Percentiles rank a stretch among this genome's conserved stretches.
Evolutionary conservation across 306 rosid genomes (phyloP).

Genomic region (Prunus padus): DNA sequence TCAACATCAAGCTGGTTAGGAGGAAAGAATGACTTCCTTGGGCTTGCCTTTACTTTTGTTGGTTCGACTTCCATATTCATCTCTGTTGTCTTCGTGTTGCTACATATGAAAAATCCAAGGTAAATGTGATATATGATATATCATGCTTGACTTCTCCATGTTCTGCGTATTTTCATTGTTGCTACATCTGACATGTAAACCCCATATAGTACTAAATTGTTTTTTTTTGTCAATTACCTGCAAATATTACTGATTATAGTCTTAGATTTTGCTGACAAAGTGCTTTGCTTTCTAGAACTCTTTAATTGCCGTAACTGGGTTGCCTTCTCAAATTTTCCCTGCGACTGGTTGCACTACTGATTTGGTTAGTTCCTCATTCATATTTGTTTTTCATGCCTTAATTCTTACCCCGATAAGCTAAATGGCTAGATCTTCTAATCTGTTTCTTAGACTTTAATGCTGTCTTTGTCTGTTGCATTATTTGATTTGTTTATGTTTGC

Average conservation of each 20-base stretch:
- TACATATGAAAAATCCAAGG: slow-evolving; percentile 77
- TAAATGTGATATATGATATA: slow-evolving; percentile 35
- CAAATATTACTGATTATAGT: not conserved
- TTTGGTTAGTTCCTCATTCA: slow-evolving; percentile 1
- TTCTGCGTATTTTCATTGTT: not conserved
- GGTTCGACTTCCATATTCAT: slow-evolving; percentile 63
- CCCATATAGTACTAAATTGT: not conserved
- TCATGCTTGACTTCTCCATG: not conserved
- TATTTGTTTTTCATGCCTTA: not conserved
- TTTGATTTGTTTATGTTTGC: slow-evolving; percentile 21
- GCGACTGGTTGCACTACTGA: not conserved
- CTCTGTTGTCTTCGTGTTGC: slow-evolving; percentile 70
- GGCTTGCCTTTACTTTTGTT: slow-evolving; percentile 68
- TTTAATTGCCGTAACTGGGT: not conserved
- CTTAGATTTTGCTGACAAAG: slow-evolving; percentile 1
- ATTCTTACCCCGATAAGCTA: not conserved
- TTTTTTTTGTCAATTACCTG: not conserved
- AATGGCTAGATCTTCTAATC: not conserved
- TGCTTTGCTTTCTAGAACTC: slow-evolving; percentile 10
- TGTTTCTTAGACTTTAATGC: not conserved
- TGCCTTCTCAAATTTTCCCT: slow-evolving; percentile 10
- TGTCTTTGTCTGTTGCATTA: not conserved
- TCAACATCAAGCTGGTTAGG: slow-evolving; percentile 92
- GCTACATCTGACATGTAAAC: not conserved
- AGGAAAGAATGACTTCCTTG: slow-evolving; percentile 93